Percentiles rank a stretch among this genome's conserved stretches.
Evolutionary conservation across 2,329 filamentous ascomycete genomes (phyloP).

Genomic region (Trichoderma simmonsii): DNA sequence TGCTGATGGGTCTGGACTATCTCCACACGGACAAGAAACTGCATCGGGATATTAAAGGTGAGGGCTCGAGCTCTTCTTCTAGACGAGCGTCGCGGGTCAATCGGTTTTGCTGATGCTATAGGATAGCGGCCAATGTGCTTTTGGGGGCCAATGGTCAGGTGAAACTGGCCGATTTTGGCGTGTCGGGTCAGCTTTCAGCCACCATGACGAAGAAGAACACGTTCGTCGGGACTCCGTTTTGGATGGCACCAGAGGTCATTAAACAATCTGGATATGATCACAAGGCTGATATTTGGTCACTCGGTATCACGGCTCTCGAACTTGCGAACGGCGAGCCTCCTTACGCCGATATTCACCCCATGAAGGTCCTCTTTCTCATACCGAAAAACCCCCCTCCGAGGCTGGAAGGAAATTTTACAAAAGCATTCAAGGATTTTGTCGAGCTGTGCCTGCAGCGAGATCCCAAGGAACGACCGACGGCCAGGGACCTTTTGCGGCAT

Average conservation of each 20-base stretch:
- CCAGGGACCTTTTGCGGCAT: conserved; percentile 82
- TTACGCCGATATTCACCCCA: conserved; percentile 94
- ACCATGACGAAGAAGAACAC: conserved; percentile 99
- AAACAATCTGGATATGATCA: conserved; percentile 98
- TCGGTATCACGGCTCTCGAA: conserved; percentile 91
- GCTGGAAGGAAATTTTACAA: conserved; percentile 77
- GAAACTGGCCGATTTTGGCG: conserved; percentile 94
- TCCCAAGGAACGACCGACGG: conserved; percentile 81
- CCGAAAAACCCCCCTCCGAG: conserved; percentile 88
- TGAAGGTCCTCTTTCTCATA: conserved; percentile 96
- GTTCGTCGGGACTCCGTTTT: conserved; percentile 96
- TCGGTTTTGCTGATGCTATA: not conserved
- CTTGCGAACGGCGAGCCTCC: conserved; percentile 89
- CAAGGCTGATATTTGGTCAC: conserved; percentile 96
- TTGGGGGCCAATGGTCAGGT: conserved; percentile 89
- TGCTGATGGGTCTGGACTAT: conserved; percentile 88
- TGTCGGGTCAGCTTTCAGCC: conserved; percentile 91
- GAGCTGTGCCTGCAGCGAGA: conserved; percentile 84
- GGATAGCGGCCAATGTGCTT: conserved; percentile 82
- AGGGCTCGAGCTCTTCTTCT: conserved; percentile 20
- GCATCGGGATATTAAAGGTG: conserved; percentile 93
- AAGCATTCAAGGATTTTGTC: conserved; percentile 79
- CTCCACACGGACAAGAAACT: conserved; percentile 93
- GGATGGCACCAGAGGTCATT: conserved; percentile 99
- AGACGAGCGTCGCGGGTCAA: not conserved